Evolutionary conservation across 2,329 filamentous ascomycete genomes (phyloP).

Genomic region (Byssoonygena ceratinophila): DNA sequence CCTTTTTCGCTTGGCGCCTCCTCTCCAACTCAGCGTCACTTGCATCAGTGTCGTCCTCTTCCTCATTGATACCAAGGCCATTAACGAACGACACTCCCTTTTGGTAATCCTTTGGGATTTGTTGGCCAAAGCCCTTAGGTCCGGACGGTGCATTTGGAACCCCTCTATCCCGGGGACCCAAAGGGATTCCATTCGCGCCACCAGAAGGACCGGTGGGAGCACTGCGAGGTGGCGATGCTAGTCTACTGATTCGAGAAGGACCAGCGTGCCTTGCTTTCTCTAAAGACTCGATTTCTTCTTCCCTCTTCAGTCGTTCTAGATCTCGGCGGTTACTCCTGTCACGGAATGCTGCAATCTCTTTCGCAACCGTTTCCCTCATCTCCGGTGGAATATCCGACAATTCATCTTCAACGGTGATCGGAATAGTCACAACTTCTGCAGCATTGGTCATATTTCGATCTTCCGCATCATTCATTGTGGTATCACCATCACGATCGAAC

Average conservation of each 20-base stretch:
- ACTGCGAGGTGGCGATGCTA: conserved; percentile 58
- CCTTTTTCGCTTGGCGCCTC: conserved; percentile 58
- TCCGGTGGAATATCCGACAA: conserved; percentile 90
- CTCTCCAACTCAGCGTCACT: conserved; percentile 76
- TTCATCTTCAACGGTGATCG: conserved; percentile 79
- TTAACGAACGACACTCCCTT: conserved; percentile 76
- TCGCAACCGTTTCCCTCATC: conserved; percentile 88
- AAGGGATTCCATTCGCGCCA: conserved; percentile 62
- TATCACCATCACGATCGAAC: conserved; percentile 55
- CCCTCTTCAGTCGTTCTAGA: conserved; percentile 70
- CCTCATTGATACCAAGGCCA: conserved; percentile 56
- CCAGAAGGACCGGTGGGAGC: conserved; percentile 52
- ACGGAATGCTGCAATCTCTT: conserved; percentile 87
- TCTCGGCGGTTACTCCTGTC: conserved; percentile 84
- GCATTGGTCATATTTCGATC: conserved; percentile 48
- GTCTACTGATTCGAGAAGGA: conserved; percentile 49
- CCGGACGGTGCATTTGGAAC: conserved; percentile 66
- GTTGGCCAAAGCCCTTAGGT: conserved; percentile 51
- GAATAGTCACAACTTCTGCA: conserved; percentile 81
- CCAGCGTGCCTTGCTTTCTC: conserved; percentile 65
- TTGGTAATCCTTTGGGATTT: conserved; percentile 61
- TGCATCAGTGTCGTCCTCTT: conserved; percentile 79
- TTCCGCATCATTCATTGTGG: conserved; percentile 55
- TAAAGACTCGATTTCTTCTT: conserved; percentile 84
- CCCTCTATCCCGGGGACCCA: conserved; percentile 59